These are phyloP conservation scores for Trichoderma aggressivum DNA, from an alignment of 2,329 filamentous ascomycete genomes.

Conservation along the genomic window DNA sequence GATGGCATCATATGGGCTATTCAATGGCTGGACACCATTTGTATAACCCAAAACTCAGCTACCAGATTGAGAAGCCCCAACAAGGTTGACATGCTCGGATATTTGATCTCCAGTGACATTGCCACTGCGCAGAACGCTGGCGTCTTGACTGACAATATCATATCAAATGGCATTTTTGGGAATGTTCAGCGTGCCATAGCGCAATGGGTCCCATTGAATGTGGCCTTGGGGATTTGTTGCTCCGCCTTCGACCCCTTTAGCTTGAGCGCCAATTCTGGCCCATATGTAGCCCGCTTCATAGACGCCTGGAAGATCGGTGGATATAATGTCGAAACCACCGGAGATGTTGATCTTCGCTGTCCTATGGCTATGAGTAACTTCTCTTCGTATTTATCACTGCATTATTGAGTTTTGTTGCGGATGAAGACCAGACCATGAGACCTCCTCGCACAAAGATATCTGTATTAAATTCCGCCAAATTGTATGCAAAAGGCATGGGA, in stretches of 20 bases:
- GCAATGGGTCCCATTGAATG: background rate
- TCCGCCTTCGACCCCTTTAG: background rate
- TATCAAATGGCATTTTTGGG: background rate
- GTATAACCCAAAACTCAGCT: background rate
- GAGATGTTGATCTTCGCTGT: too few species aligned
- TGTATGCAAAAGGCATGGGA: background rate
- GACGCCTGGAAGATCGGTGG: background rate
- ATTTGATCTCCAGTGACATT: background rate
- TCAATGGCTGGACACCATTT: background rate
- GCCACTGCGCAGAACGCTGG: background rate
- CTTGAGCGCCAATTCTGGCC: background rate
- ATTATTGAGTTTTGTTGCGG: background rate
- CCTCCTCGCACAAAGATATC: background rate
- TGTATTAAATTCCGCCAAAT: background rate
- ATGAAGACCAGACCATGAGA: background rate
- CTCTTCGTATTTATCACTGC: background rate
- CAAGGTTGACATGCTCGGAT: background rate
- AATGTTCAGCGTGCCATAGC: background rate
- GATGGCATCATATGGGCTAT: background rate
- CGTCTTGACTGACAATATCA: background rate
- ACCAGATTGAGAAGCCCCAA: background rate
- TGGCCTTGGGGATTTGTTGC: background rate
- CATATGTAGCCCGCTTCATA: background rate
- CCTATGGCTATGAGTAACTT: background rate
- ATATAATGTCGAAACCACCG: background rate